Evolutionary conservation across 371 early-diverging fungal genomes (phyloP), one percentile per base, ranked within the genome.

Genomic region (Zychaea mexicana): DNA sequence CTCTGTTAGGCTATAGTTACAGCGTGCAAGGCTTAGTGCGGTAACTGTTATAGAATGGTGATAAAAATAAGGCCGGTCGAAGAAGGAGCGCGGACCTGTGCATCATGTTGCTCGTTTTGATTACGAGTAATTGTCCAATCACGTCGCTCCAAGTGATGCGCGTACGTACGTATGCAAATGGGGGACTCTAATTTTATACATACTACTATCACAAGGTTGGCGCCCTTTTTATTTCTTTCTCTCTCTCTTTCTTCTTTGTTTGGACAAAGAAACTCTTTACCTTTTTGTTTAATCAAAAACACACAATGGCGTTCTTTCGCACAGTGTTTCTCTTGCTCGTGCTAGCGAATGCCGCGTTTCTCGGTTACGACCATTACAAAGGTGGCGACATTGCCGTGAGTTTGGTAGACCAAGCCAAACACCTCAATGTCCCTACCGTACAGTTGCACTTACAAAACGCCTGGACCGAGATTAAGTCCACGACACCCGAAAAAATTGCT

Each of bases 351-450:
- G 69, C 68, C 6, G 70, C 72, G 22, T 70, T 82, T 27, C 63
- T 82, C 17, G 70, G 77, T 4, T 80, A 78, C 52, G 83, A 80
- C 45, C 68, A 72, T 46, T 75, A 72, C 57, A 64, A 78, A 56
- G 79, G 79, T 13, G 90, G 90, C 6, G 73, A 70, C 60, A 80
- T 88, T 59, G 86, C 83, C 33, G 70, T 70, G 27, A 78, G 83
- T 57, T 68, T 88, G 36, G 84, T 87, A 31, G 78, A 74, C 17
- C 72, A 83, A 26, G 86, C 84, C 60, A 70, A 80, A 49, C 62
- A 75, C 12, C 65, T 90, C 46, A 78, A 86, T 60, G 67, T 62
- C 1, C 66, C 74, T 32, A 74, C 77, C 22, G 68, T 88, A 27
- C 78, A 85, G 27, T 21, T 28, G 33, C 76, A 76, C 49, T 60